Base-by-base conservation (phyloP, 495 filamentous ascomycete species). In the Talaromyces wortmannii region DNA sequence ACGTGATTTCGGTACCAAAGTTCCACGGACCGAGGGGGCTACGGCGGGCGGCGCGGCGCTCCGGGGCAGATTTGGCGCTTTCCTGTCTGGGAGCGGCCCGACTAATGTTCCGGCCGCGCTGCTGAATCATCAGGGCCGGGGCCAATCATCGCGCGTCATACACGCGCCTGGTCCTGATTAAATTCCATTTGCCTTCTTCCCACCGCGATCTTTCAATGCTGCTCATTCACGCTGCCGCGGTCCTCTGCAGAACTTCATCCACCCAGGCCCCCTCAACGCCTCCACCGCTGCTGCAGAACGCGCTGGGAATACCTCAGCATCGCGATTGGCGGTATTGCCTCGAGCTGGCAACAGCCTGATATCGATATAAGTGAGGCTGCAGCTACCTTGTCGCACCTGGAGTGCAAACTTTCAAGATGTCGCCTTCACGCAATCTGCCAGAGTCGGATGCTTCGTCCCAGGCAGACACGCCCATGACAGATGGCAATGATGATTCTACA, bases 381-480 rank as follows among this genome's bases (percentile, higher is more conserved):
- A 50, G 12, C 8, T 23, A 48, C 10, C 16, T 6, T 23, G 23
- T 31, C 42, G 11, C 16, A 40, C 5, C 23, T 40, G 36, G 36
- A 13, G 36, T 40, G 36, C 36, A 40, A 40, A 40, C 36, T 1
- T 40, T 57, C 56, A 58, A 56, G 17, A 90, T 91, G 87, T 81
- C 83, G 59, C 83, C 83, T 59, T 73, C 77, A 56, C 74, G 76
- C 51, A 69, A 71, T 50, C 70, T 74, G 54, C 76, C 70, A 63
- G 78, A 62, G 33, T 74, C 76, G 11, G 75, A 73, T 36, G 63
- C 73, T 16, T 74, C 75, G 13, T 79, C 75, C 33, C 75, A 78
- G 56, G 73, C 70, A 32, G 78, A 82, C 63, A 79, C 76, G 4
- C 74, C 78, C 0, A 82, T 79, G 75, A 78, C 73, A 8, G 88